phyloP scores from a whole-genome alignment of 1,139 yeast genomes.

The Pneumocystis canis region DNA sequence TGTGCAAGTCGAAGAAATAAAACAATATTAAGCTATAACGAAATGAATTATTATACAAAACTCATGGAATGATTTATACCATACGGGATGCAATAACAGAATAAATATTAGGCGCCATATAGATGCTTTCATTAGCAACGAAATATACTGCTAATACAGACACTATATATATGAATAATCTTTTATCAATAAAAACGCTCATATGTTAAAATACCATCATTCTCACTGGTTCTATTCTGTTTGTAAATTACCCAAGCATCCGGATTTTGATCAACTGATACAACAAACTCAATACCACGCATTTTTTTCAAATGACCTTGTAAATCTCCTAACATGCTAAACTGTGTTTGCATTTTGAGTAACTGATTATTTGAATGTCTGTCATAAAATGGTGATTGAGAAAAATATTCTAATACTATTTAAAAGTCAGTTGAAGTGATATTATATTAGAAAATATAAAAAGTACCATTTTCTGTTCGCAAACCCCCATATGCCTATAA shows the following conservation, averaged over 20 bases:
- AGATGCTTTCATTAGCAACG: constrained; percentile 80
- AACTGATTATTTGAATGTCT: constrained; percentile 89
- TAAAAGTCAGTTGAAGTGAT: neutral
- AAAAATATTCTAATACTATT: constrained; percentile 61
- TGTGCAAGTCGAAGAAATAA: neutral
- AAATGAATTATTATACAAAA: constrained; percentile 22
- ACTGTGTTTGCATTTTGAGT: constrained; percentile 87
- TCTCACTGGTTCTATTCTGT: constrained; percentile 48
- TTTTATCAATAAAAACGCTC: neutral
- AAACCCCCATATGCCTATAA: constrained; percentile 60
- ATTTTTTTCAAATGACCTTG: constrained; percentile 50
- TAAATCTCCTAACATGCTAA: constrained; percentile 42
- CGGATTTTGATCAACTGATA: constrained; percentile 55
- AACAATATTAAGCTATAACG: neutral
- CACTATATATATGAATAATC: constrained; percentile 16
- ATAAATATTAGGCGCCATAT: constrained; percentile 66
- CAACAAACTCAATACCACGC: constrained; percentile 73
- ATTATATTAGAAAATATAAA: neutral
- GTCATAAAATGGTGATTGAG: constrained; percentile 90
- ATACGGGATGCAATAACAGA: constrained; percentile 43
- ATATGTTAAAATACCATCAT: constrained; percentile 22
- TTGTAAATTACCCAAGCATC: constrained; percentile 84
- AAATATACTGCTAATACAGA: constrained; percentile 59
- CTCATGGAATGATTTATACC: constrained; percentile 7
- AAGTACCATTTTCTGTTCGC: constrained; percentile 55